Evolutionary conservation across 441 rosid species (phyloP).

Genomic region (Euphorbia schlechtendalii): DNA sequence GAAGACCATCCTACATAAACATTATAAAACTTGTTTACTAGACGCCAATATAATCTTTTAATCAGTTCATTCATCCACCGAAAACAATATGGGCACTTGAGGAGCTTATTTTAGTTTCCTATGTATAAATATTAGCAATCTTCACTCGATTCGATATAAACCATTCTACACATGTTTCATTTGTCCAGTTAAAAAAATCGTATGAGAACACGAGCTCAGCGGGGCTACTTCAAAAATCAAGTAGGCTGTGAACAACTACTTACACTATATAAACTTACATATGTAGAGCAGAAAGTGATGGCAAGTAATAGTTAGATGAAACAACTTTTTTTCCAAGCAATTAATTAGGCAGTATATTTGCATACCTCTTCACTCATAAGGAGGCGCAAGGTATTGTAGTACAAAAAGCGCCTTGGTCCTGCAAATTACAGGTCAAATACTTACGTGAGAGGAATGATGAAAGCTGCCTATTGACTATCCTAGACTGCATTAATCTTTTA

Average conservation of each 20-base stretch:
- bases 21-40: neutral
- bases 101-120: neutral
- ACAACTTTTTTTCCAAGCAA: neutral
- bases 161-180: neutral
- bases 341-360: neutral
- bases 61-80: neutral
- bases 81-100: neutral
- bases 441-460: neutral
- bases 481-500: neutral
- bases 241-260: neutral
- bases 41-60: neutral
- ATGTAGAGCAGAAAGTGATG: neutral
- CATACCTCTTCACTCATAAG: slow-evolving; percentile 69
- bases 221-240: neutral
- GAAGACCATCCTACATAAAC: neutral
- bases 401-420: slow-evolving; percentile 74
- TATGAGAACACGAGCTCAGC: neutral
- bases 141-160: neutral
- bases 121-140: neutral
- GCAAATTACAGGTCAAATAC: slow-evolving; percentile 15
- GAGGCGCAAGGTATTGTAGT: slow-evolving; percentile 53
- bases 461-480: neutral
- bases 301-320: neutral
- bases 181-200: neutral
- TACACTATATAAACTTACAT: neutral